Base-by-base conservation (phyloP, 192 early-diverging fungal species). In the Entophlyctis luteolus region DNA sequence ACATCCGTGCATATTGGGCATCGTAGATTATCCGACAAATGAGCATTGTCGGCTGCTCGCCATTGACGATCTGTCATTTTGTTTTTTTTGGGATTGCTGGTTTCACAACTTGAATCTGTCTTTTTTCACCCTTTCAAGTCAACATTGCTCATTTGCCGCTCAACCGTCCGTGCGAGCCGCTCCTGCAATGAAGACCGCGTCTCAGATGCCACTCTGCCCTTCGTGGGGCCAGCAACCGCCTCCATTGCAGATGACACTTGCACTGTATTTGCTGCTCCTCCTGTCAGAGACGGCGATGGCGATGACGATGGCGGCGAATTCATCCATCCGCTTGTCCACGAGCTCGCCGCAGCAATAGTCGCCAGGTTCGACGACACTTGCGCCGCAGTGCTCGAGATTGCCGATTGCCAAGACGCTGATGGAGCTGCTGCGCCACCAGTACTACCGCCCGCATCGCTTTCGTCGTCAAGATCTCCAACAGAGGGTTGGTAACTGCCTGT, bases 71-170 rank as follows among this genome's bases (percentile, higher is more conserved):
- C n/a, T n/a, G n/a, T n/a, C n/a, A n/a, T n/a, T n/a, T n/a, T n/a
- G n/a, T n/a, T n/a, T n/a, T n/a, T n/a, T n/a, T n/a, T n/a, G n/a
- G n/a, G n/a, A n/a, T n/a, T n/a, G n/a, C n/a, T n/a, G n/a, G n/a
- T n/a, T n/a, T n/a, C n/a, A n/a, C n/a, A n/a, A n/a, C n/a, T n/a
- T n/a, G n/a, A n/a, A n/a, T n/a, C n/a, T n/a, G n/a, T n/a, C n/a
- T n/a, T n/a, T n/a, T n/a, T n/a, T n/a, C n/a, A n/a, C n/a, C 22
- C 10, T 1, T 60, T 60, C 58, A 63, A 49, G 31, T 63, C 47
- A 45, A 63, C n/a, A n/a, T 63, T 48, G 32, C 60, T 63, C 60
- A 63, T 63, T 48, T 63, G 42, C 20, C 47, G n/a, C 31, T 63
- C 46, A 6, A 63, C 60, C 39, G 60, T 63, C 31, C 50, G 25